Evolutionary conservation across 2,329 filamentous ascomycete genomes (phyloP).

Genomic region (Chaetomium olivaceum): DNA sequence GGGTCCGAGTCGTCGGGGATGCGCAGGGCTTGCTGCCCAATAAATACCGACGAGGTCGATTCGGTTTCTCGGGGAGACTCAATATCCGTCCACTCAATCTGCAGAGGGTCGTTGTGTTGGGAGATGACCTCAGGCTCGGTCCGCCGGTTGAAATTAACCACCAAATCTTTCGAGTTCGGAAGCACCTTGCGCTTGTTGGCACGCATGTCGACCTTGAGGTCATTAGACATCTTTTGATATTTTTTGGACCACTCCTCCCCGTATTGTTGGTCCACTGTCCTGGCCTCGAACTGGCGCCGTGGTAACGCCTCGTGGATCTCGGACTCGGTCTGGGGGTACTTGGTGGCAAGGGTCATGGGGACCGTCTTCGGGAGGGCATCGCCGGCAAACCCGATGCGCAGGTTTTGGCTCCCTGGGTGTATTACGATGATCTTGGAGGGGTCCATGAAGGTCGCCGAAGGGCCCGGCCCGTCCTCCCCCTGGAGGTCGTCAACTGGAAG

Average conservation of each 20-base stretch:
- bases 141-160: slow-evolving; percentile 89
- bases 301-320: slow-evolving; percentile 81
- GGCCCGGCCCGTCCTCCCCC: slow-evolving; percentile 55
- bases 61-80: slow-evolving; percentile 65
- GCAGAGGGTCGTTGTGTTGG: slow-evolving; percentile 90
- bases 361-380: slow-evolving; percentile 93
- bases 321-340: slow-evolving; percentile 75
- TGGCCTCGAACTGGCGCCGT: slow-evolving; percentile 63
- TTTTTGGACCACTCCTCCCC: slow-evolving; percentile 76
- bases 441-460: slow-evolving; percentile 62
- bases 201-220: slow-evolving; percentile 88
- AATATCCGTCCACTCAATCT: slow-evolving; percentile 94
- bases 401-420: slow-evolving; percentile 91
- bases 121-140: slow-evolving; percentile 83
- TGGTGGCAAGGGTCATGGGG: slow-evolving; percentile 87
- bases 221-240: slow-evolving; percentile 79
- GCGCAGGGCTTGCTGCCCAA: slow-evolving; percentile 77
- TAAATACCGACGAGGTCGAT: slow-evolving; percentile 64
- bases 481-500: slow-evolving; percentile 62
- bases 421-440: slow-evolving; percentile 93
- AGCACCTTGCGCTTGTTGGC: slow-evolving; percentile 91
- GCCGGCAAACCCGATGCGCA: slow-evolving; percentile 92
- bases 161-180: slow-evolving; percentile 95
- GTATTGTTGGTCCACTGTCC: slow-evolving; percentile 74
- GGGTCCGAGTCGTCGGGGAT: slow-evolving; percentile 88